phyloP scores from a whole-genome alignment of 1,284 basidiomycete genomes.

The Moesziomyces antarcticus region DNA sequence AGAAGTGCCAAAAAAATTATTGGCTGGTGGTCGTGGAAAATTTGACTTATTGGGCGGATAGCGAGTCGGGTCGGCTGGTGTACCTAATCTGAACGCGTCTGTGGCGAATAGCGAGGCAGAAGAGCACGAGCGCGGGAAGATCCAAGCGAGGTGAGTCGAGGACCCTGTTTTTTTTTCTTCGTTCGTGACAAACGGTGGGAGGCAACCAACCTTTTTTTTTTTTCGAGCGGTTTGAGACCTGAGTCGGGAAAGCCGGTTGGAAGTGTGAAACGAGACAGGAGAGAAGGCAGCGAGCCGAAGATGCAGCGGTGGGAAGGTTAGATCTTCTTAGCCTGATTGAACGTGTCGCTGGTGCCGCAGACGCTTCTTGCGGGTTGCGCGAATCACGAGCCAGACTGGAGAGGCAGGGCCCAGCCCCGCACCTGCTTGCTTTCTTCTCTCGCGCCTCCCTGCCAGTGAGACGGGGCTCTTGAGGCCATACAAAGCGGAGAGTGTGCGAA shows the following conservation, averaged over 20 bases:
- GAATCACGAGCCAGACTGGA: neutral
- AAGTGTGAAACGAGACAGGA: too few relatives aligned
- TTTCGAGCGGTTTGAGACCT: neutral
- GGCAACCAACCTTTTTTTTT: constrained; percentile 1
- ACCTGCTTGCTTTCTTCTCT: neutral
- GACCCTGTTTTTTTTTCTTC: constrained; percentile 6
- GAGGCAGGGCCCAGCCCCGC: too few relatives aligned
- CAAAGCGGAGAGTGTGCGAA: too few relatives aligned
- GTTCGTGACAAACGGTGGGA: neutral
- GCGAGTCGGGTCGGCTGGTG: neutral
- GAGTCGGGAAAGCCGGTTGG: neutral
- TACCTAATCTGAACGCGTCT: neutral
- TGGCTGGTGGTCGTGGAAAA: neutral
- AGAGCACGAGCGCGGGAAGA: constrained; percentile 1
- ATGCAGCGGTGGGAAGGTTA: too few relatives aligned
- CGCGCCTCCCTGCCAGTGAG: neutral
- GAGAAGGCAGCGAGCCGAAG: too few relatives aligned
- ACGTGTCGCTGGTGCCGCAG: neutral
- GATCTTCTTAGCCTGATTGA: neutral
- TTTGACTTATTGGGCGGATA: neutral
- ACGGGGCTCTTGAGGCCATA: neutral
- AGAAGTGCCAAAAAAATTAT: neutral
- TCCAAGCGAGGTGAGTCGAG: constrained; percentile 5
- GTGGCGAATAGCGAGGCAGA: neutral
- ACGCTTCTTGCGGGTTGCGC: neutral